Conservation (phyloP, 176 grass and related monocot species). For the Rhynchospora pubera region DNA sequence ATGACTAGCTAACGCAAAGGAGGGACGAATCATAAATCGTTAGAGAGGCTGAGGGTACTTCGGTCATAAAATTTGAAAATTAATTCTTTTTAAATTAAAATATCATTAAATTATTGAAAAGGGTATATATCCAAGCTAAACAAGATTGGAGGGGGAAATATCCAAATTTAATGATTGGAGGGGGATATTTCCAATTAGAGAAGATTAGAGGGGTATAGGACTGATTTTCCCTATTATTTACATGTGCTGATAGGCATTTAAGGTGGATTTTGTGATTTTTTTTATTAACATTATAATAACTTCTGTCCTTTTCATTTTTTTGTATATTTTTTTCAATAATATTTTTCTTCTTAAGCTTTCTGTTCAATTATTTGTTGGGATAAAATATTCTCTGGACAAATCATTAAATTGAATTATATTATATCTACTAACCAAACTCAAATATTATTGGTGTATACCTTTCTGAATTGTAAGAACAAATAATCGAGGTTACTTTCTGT, state of each 20-base stretch:
- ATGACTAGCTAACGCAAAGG: too few species aligned
- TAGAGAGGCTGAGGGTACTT: too few species aligned
- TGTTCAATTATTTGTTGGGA: background rate
- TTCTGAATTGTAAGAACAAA: background rate
- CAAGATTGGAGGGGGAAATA: too few species aligned
- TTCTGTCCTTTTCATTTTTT: background rate
- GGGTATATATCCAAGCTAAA: too few species aligned
- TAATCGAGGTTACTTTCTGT: background rate
- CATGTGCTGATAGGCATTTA: background rate
- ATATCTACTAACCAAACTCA: background rate
- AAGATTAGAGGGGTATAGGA: too few species aligned
- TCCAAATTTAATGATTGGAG: too few species aligned
- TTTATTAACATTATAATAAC: background rate
- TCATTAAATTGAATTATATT: background rate
- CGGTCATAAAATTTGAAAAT: too few species aligned
- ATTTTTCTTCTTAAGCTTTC: background rate
- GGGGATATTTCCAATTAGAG: too few species aligned
- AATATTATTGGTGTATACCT: background rate
- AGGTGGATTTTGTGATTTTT: background rate
- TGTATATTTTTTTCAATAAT: background rate
- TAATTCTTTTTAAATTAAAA: too few species aligned
- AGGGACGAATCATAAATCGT: too few species aligned
- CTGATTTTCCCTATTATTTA: too few species aligned
- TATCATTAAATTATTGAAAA: too few species aligned
- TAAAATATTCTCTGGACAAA: background rate